Evolutionary conservation across 1,284 basidiomycete genomes (phyloP), one percentile per base, ranked within the genome.

Genomic region (Rhodotorula glutinis): DNA sequence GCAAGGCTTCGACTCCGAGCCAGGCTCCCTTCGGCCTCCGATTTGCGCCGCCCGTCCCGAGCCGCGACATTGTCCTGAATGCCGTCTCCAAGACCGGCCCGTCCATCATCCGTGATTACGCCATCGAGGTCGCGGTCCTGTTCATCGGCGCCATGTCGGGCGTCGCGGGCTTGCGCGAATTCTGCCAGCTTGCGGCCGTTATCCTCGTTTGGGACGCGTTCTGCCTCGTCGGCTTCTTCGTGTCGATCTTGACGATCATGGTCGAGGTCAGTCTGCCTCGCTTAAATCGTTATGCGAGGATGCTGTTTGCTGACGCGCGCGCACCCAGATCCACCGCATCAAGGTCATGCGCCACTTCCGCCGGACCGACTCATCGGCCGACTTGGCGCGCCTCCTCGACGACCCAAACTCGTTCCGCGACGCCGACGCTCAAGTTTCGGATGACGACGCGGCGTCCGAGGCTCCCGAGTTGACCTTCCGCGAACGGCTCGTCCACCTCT

Each of bases 161-260:
- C 60, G 91, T 98, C 41, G 88, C 88, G 41, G 96, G 96, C 10
- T 82, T 98, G 59, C 88, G 87, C 73, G 94, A 98, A 79, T 96
- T 98, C 76, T 98, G 95, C 79, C 90, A 92, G 41, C 85, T 98
- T 21, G 94, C 92, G 3, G 92, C 92, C 1, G 80, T 98, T 44
- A 85, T 92, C 62, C 83, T 98, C 62, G 83, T 84, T 16, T 84
- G 92, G 63, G 95, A 98, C 79, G 96, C 92, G 79, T 76, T 92
- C 58, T 85, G 93, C 79, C 85, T 97, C 70, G 90, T 90, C 79
- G 91, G 91, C 0, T 96, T 97, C 80, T 90, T 94, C 78, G 85
- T 90, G 2, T 88, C 91, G 4, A 87, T 98, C 66, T 82, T 98
- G 69, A 88, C 87, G 51, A 85, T 98, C 78, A 96, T 98, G 89